Evolutionary conservation across 768 basidiomycete genomes (phyloP).

Genomic region (Rhizopogon vulgaris): DNA sequence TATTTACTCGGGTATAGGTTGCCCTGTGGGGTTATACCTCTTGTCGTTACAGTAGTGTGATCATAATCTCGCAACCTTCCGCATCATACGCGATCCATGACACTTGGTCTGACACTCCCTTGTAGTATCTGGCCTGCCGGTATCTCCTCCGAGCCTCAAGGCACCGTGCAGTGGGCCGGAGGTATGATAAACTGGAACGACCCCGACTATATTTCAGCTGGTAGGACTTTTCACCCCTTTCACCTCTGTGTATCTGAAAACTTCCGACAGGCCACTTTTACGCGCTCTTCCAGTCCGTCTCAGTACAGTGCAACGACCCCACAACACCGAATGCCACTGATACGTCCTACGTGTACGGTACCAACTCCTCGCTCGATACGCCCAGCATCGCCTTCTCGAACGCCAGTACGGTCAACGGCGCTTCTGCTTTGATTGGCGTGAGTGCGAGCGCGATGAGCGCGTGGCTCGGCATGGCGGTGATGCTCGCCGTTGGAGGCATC

Average conservation of each 20-base stretch:
- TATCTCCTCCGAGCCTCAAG: conserved; percentile 49
- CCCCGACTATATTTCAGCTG: conserved; percentile 68
- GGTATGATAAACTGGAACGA: conserved; percentile 80
- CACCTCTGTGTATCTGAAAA: not conserved
- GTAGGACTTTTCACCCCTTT: conserved; percentile 22
- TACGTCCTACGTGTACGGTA: conserved; percentile 59
- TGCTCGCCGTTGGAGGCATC: conserved; percentile 11
- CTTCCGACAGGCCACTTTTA: conserved; percentile 59
- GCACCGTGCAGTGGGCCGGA: conserved; percentile 76
- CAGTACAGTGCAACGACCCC: conserved; percentile 58
- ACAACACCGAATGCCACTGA: conserved; percentile 35
- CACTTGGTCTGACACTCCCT: not conserved
- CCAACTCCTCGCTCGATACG: conserved; percentile 44
- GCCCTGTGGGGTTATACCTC: not conserved
- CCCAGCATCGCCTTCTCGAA: conserved; percentile 59
- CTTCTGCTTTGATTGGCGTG: conserved; percentile 5
- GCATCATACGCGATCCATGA: not conserved
- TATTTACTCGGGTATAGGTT: not conserved
- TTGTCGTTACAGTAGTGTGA: not conserved
- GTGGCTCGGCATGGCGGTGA: conserved; percentile 8
- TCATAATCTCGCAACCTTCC: too few species aligned
- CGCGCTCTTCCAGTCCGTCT: conserved; percentile 53
- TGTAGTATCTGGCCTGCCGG: conserved; percentile 77
- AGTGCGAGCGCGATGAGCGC: conserved; percentile 8
- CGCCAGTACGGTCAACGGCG: conserved; percentile 44